Base-by-base conservation (phyloP, 2,329 filamentous ascomycete species). In the Aureobasidium sp. region DNA sequence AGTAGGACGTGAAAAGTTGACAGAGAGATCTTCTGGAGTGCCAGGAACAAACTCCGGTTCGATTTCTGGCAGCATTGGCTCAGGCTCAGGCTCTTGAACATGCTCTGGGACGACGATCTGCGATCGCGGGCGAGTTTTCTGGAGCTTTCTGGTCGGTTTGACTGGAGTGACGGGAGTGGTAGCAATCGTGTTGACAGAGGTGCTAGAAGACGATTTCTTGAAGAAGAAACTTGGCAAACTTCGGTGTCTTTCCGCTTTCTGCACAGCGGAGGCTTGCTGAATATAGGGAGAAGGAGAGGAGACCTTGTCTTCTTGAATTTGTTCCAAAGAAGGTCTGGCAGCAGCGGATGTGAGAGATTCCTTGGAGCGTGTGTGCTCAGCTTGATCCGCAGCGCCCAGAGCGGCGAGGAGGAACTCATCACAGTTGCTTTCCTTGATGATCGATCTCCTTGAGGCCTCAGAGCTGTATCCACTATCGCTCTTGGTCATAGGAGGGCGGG, bases 381-480 rank as follows among this genome's bases (percentile, higher is more conserved):
- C 59, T 13, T 55, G 50, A 16, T 59, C 57, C 34, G 57, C 57
- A 42, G 45, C 57, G 16, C 27, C 36, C 16, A 59, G 27, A 9
- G 57, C 55, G 5, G 34, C 44, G 36, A 59, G 32, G 45, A 63
- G 62, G 25, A 62, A 61, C 39, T 65, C 63, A 27, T 65, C 63
- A 36, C 60, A 61, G 8, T 63, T 61, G 53, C 62, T 63, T 39
- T 59, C 62, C 39, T 58, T 65, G 34, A 60, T 42, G 7, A 65
- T 55, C 14, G 51, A 55, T 36, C 36, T 50, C n/a, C 51, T 62
- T 3, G 70, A 68, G 5, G 64, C 63, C 58, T 72, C 69, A 8
- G 72, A 73, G 37, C 66, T 68, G 57, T 74, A 74, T 21, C 72
- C 71, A 59, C 72, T 73, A 61, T 74, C 72, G 14, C 62, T 62